These are phyloP conservation scores for Penicillium sumatraense DNA, from an alignment of 2,329 filamentous ascomycete genomes.

Conservation along the genomic window DNA sequence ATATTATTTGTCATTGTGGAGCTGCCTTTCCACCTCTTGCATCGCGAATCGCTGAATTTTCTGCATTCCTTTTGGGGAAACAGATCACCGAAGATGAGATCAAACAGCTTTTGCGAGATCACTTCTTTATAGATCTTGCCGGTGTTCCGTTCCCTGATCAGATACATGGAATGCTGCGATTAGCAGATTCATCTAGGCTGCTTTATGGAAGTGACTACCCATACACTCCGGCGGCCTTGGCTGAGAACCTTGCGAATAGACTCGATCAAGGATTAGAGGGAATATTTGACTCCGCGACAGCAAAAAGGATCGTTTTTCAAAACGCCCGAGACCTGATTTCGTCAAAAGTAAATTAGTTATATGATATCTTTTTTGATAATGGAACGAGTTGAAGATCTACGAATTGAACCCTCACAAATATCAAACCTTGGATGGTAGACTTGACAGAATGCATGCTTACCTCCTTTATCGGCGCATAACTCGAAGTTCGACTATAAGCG, in stretches of 20 bases:
- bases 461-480: no score
- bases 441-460: no score
- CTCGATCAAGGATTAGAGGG: slow-evolving; percentile 45
- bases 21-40: slow-evolving; percentile 37
- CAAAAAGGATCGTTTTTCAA: slow-evolving; percentile 4
- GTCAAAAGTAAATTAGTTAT: no score
- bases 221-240: slow-evolving; percentile 46
- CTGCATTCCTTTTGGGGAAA: slow-evolving; percentile 4
- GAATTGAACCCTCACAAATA: neutral
- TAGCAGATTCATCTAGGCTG: slow-evolving; percentile 48
- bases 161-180: slow-evolving; percentile 53
- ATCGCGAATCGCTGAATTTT: slow-evolving; percentile 27
- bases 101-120: slow-evolving; percentile 28
- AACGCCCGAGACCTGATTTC: slow-evolving; percentile 17
- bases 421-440: no score
- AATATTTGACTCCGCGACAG: slow-evolving; percentile 9
- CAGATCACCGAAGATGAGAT: slow-evolving; percentile 14
- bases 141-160: slow-evolving; percentile 57
- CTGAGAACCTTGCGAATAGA: slow-evolving; percentile 38
- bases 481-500: no score
- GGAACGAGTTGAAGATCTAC: neutral
- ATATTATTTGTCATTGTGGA: slow-evolving; percentile 30
- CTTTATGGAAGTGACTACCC: slow-evolving; percentile 61
- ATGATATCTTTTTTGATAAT: no score
- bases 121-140: slow-evolving; percentile 60